These are phyloP conservation scores for Blastobotrys chiropterorum DNA, from an alignment of 805 yeast species.

Conservation along the genomic window DNA sequence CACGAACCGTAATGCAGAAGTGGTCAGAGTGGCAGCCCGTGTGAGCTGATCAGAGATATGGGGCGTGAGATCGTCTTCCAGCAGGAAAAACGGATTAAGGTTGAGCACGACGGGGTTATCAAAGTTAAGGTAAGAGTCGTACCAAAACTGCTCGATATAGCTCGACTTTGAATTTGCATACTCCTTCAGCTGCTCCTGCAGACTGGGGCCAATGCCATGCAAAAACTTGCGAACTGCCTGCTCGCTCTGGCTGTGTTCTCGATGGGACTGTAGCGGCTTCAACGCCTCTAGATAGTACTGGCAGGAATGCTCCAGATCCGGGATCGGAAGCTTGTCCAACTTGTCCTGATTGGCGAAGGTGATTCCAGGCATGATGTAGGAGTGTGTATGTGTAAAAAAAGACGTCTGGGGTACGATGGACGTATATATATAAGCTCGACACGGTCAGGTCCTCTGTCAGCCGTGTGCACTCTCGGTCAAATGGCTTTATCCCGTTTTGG, in stretches of 20 bases:
- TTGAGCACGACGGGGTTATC: slow-evolving; percentile 81
- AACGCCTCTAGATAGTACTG: slow-evolving; percentile 57
- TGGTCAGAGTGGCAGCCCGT: slow-evolving; percentile 73
- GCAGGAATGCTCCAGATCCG: slow-evolving; percentile 64
- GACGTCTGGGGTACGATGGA: not conserved
- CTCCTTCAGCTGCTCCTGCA: slow-evolving; percentile 57
- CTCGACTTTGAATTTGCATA: slow-evolving; percentile 63
- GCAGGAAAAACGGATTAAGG: slow-evolving; percentile 80
- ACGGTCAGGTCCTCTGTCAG: not conserved
- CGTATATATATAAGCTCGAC: not conserved
- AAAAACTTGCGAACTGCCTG: slow-evolving; percentile 54
- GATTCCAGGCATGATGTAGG: slow-evolving; percentile 17
- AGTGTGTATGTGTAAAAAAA: not conserved
- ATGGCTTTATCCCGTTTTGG: not conserved
- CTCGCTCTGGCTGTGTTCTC: slow-evolving; percentile 57
- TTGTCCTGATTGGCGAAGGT: slow-evolving; percentile 58
- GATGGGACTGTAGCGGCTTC: slow-evolving; percentile 74
- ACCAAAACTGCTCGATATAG: slow-evolving; percentile 93
- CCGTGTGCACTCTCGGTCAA: not conserved
- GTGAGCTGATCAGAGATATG: slow-evolving; percentile 45
- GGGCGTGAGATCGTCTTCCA: slow-evolving; percentile 85
- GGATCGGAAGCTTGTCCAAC: slow-evolving; percentile 71
- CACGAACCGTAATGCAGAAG: slow-evolving; percentile 72
- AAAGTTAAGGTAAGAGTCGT: slow-evolving; percentile 77
- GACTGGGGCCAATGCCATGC: slow-evolving; percentile 46